Evolutionary conservation across 176 grass and related monocot genomes (phyloP), one percentile per base, ranked within the genome.

Genomic region (Luzula sylvatica): DNA sequence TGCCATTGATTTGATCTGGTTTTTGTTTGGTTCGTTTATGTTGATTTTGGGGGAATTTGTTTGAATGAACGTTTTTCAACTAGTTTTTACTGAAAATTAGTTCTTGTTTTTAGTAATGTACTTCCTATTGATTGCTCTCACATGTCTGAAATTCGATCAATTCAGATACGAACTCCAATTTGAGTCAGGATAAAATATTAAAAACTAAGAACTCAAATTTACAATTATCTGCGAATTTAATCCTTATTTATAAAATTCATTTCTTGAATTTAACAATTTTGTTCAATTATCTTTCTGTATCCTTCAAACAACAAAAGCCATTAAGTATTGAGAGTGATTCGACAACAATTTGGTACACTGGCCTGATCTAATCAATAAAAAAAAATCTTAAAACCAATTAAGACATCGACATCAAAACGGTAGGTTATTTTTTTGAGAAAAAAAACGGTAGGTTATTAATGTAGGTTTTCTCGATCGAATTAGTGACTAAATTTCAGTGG

Each of bases 401-500:
- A 26, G 63, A 64, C 15, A 58, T 73, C 70, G 5, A 41, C 38
- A 56, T 73, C 70, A 73, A 18, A 42, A 47, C 11, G 70, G 29
- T 73, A 73, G 70, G 70, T 73, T 46, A 35, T 6, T 24, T n/a
- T n/a, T n/a, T n/a, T n/a, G n/a, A n/a, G n/a, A n/a, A n/a, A n/a
- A n/a, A 73, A 18, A 42, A 47, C 11, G 70, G 29, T 73, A 73
- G 70, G 70, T 73, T 46, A 35, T 6, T 24, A 35, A 49, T 32
- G 25, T 50, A 49, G 42, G 42, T 11, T 15, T 55, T 65, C 58
- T 73, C 42, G 57, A 73, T 73, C 21, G 13, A 32, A 53, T 64
- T 64, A 64, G 59, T 35, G 59, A 49, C 42, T 32, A 35, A 35
- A 35, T 7, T 35, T 47, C 46, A 22, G 29, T 64, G 59, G 43